These are phyloP conservation scores for Arthromyces matolae DNA, from an alignment of 768 basidiomycete species.

Conservation along the genomic window DNA sequence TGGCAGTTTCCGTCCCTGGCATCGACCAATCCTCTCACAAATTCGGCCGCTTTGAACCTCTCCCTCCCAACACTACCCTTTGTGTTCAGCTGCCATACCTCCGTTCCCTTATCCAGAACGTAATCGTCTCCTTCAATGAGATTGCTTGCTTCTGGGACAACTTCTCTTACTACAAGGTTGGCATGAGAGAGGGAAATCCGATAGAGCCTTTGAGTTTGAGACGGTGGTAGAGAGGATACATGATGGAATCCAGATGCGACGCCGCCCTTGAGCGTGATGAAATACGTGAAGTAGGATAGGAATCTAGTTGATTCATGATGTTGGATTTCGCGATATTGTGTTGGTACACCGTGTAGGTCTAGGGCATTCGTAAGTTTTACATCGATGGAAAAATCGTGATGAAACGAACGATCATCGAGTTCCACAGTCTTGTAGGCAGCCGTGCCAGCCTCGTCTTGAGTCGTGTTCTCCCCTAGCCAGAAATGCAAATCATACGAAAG, in stretches of 20 bases:
- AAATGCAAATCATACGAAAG: slow-evolving; percentile 61
- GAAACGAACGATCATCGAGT: slow-evolving; percentile 57
- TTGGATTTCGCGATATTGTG: slow-evolving; percentile 63
- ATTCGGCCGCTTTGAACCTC: slow-evolving; percentile 59
- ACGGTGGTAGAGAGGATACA: slow-evolving; percentile 39
- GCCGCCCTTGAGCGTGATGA: slow-evolving; percentile 44
- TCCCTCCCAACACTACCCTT: slow-evolving; percentile 51
- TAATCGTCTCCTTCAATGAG: slow-evolving; percentile 54
- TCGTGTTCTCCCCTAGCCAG: slow-evolving; percentile 59
- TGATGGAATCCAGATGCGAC: slow-evolving; percentile 52
- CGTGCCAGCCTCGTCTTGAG: slow-evolving; percentile 58
- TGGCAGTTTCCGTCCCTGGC: too few species aligned
- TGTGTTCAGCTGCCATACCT: slow-evolving; percentile 55
- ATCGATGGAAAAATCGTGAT: too few species aligned
- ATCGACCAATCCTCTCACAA: slow-evolving; percentile 44
- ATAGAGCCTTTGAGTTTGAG: slow-evolving; percentile 47
- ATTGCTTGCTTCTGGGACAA: slow-evolving; percentile 40
- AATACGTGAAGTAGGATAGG: slow-evolving; percentile 47
- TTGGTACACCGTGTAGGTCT: slow-evolving; percentile 55
- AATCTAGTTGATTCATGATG: slow-evolving; percentile 51
- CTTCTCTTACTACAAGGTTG: slow-evolving; percentile 46
- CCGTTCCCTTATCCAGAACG: slow-evolving; percentile 52
- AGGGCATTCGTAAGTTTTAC: background rate
- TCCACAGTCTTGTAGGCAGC: slow-evolving; percentile 68
- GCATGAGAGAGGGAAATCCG: slow-evolving; percentile 34